These are phyloP conservation scores for Brassica juncea DNA, from an alignment of 345 rosid genomes.

Conservation along the genomic window DNA sequence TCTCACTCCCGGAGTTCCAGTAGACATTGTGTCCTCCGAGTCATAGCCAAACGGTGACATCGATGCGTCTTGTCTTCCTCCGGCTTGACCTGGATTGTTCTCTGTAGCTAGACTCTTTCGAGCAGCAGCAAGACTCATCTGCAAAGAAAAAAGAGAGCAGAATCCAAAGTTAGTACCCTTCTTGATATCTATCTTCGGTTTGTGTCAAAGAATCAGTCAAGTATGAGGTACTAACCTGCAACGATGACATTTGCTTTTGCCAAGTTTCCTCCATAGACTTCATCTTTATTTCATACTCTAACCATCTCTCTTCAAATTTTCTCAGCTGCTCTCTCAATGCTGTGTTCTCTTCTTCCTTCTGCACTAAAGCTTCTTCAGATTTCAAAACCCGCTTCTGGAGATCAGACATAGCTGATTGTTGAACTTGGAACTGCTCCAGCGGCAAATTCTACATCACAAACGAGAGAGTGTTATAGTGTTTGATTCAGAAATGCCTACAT, in stretches of 20 bases:
- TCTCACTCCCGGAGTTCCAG: conserved; percentile 66
- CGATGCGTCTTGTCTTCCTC: conserved; percentile 54
- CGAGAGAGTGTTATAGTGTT: conserved; percentile 8
- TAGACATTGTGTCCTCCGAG: conserved; percentile 65
- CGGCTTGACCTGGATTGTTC: conserved; percentile 47
- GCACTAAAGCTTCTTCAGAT: conserved; percentile 65
- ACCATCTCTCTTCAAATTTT: conserved; percentile 71
- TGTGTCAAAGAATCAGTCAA: neutral
- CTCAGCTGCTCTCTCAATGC: conserved; percentile 72
- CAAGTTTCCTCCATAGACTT: conserved; percentile 94
- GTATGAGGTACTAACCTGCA: conserved; percentile 54
- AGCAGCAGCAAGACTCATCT: conserved; percentile 84
- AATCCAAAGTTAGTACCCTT: conserved; percentile 8
- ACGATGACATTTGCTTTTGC: conserved; percentile 86
- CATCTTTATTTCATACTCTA: conserved; percentile 81
- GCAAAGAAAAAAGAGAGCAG: conserved; percentile 24
- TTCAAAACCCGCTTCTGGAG: conserved; percentile 68
- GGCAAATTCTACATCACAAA: conserved; percentile 54
- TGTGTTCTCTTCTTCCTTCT: conserved; percentile 84
- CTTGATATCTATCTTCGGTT: neutral
- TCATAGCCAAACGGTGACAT: conserved; percentile 63
- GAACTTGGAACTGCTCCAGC: conserved; percentile 59
- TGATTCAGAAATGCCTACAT: neutral
- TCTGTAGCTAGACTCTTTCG: conserved; percentile 70
- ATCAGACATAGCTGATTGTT: conserved; percentile 58